Evolutionary conservation across 768 basidiomycete species (phyloP), one percentile per base, ranked within the genome.

Genomic region (Trametes meyenii): DNA sequence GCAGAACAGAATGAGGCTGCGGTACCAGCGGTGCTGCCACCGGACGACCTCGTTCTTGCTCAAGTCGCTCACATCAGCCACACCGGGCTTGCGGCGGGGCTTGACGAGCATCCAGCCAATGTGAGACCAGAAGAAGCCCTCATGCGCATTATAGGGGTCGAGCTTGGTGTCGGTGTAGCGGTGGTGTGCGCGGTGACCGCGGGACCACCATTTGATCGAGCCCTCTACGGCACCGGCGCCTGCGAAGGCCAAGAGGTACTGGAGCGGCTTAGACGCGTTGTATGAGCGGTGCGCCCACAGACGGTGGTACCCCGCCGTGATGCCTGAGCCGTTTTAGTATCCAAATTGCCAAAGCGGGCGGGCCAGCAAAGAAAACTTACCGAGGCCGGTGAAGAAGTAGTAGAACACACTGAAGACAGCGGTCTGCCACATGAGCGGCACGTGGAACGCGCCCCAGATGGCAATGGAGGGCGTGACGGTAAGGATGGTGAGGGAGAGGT

Each of bases 141-240:
- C 87, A 75, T 94, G 90, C 7, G 94, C 94, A 65, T 92, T 90
- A 79, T 98, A 97, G 0, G 96, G 95, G 76, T 97, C 95, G 64
- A 98, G 89, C 57, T 94, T 92, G 70, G 95, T 98, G 76, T 96
- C 95, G 67, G 95, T 98, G 79, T 97, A 96, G 44, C 95, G 85
- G 72, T 97, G 96, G 75, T 97, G 96, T 3, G 96, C 96, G 62
- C 96, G 92, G 80, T 99, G 97, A 50, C 96, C 96, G 54, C 97
- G 86, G 21, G 89, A 89, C 97, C 97, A 98, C 97, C 97, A 98
- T 74, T 93, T 91, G 78, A 99, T 96, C 21, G 96, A 97, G 10
- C 96, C 96, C 72, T 99, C 85, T 49, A 96, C 90, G 5, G 96
- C 96, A 50, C 97, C 96, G 1, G 94, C 88, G 51, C 96, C 97